These are phyloP conservation scores for Epipyxis sp. DNA, from an alignment of 108 stramenopile species.

Conservation along the genomic window DNA sequence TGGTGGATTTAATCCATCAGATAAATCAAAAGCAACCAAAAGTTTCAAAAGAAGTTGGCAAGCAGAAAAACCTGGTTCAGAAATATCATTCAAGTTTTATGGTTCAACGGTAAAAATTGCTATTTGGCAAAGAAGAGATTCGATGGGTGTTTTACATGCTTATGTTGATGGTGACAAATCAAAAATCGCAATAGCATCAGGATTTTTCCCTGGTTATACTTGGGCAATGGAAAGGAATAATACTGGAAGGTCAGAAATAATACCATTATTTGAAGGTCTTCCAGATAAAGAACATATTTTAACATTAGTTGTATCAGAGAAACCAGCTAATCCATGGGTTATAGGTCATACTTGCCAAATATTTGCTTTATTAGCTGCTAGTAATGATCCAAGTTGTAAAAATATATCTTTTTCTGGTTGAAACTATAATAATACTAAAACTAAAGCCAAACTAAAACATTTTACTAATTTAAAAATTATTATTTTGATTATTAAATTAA, in stretches of 20 bases:
- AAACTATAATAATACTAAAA: no score
- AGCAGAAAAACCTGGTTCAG: neutral
- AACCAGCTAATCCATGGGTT: slow-evolving; percentile 20
- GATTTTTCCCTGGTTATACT: slow-evolving; percentile 6
- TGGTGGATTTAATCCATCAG: slow-evolving; percentile 8
- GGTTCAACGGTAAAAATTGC: neutral
- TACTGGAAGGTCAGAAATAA: neutral
- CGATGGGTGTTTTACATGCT: slow-evolving; percentile 20
- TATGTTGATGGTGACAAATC: slow-evolving; percentile 10
- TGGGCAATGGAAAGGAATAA: slow-evolving; percentile 24
- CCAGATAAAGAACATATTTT: neutral
- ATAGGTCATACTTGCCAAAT: neutral
- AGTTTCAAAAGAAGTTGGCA: neutral
- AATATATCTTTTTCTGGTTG: no score
- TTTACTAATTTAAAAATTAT: no score
- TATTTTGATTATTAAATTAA: no score
- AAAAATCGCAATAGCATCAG: neutral
- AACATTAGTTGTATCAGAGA: neutral
- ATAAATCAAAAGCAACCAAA: neutral
- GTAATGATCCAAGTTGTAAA: slow-evolving; percentile 8
- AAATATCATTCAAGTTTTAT: neutral
- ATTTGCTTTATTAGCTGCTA: slow-evolving; percentile 4
- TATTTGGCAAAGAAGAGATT: slow-evolving; percentile 11
- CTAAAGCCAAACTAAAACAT: no score
- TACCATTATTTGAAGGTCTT: slow-evolving; percentile 15